Base-by-base conservation (phyloP, 257 asterid species). In the Solanum boliviense region DNA sequence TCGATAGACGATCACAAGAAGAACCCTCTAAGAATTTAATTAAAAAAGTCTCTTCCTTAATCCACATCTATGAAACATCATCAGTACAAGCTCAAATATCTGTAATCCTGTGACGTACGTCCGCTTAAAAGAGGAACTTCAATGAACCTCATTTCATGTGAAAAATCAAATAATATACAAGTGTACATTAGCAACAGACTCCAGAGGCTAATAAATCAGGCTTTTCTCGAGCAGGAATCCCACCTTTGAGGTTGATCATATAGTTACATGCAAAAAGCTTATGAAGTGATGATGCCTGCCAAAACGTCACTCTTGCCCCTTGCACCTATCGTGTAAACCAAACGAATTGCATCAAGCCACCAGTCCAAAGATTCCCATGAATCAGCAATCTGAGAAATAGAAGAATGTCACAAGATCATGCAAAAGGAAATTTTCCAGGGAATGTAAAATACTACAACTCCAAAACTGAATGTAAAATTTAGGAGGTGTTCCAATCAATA, bases 281-380 rank as follows among this genome's bases (percentile, higher is more conserved):
- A 97, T 82, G 95, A 89, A 86, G 94, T 93, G 87, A 96, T 96
- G 83, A 97, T 93, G 87, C 98, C 97, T n/a, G 99, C 99, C 93
- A 97, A 91, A 91, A 97, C 99, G 87, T 97, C 99, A 89, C 94
- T 94, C 95, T 96, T 97, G 39, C 96, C 95, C 90, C 99, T 93
- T 13, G 99, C 98, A 90, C 85, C 95, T 83, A 97, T 97, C 84
- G 99, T 96, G 93, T 95, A 97, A 88, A 95, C 98, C 90, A 97
- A 89, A 67, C 99, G 95, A 87, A 97, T 94, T 9, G 99, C 99
- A 91, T 97, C 99, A 73, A 97, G 95, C 99, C 99, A 97, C 87
- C 98, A 98, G 23, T 97, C 99, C 92, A 97, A 90, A 84, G 94
- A 91, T 88, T 97, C 99, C 99, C 99, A 96, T n/a, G 99, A 94